Percentiles rank a stretch among this genome's conserved stretches.
Conservation (phyloP, 2,329 filamentous ascomycete species). For the Penicillium expansum region DNA sequence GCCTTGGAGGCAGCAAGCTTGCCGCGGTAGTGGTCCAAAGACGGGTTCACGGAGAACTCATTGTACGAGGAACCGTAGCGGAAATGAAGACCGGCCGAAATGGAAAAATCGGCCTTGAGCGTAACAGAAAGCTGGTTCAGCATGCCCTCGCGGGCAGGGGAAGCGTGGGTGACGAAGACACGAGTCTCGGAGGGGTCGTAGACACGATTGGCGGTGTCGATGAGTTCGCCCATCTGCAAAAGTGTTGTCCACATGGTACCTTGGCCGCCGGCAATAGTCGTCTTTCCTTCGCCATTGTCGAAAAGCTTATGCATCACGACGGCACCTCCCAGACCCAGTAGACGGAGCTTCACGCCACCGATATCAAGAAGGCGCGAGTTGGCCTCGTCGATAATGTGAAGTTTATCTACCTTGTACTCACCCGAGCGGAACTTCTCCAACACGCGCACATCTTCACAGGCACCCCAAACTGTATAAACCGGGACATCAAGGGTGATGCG, state of each 20-base stretch:
- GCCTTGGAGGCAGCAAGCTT: conserved; percentile 97
- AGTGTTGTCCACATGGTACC: conserved; percentile 99
- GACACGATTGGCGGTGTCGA: conserved; percentile 96
- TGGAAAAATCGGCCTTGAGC: conserved; percentile 95
- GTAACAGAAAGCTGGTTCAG: conserved; percentile 97
- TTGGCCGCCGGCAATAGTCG: conserved; percentile 95
- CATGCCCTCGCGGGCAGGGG: conserved; percentile 91
- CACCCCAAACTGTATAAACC: conserved; percentile 98
- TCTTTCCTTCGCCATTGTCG: conserved; percentile 95
- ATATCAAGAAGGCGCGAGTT: conserved; percentile 93
- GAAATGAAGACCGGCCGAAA: conserved; percentile 97
- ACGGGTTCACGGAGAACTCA: conserved; percentile 98
- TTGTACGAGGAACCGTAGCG: conserved; percentile 99
- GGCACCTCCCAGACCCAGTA: conserved; percentile 89
- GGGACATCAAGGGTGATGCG: conserved; percentile 90
- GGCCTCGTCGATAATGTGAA: conserved; percentile 98
- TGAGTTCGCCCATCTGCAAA: conserved; percentile 94
- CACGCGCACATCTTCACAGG: conserved; percentile 96
- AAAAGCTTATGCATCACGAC: conserved; percentile 99
- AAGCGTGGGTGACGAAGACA: conserved; percentile 94
- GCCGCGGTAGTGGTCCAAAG: conserved; percentile 94
- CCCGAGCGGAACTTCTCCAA: conserved; percentile 95
- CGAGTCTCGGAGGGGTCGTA: conserved; percentile 98
- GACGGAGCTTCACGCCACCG: conserved; percentile 90
- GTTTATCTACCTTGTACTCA: conserved; percentile 95